Base-by-base conservation (phyloP, 2,329 filamentous ascomycete species). In the Aspergillus sp. region DNA sequence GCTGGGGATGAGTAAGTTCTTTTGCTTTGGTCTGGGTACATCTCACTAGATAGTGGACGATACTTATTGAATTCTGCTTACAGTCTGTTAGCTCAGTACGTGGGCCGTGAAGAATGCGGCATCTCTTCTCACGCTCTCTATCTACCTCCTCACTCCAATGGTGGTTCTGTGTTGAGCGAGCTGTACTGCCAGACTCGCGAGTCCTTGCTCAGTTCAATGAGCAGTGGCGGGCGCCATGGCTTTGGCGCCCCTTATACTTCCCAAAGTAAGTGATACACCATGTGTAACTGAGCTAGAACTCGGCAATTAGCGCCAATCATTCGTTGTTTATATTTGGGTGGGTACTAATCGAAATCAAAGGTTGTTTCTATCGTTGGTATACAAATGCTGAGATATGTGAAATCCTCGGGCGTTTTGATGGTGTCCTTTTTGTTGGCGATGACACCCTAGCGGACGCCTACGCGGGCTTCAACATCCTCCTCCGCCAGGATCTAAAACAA, bases 331-430 rank as follows among this genome's bases (percentile, higher is more conserved):
- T n/a, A 12, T 15, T 27, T 3, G 23, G 25, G 41, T 3, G 23
- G 25, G 41, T 31, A 60, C 61, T 58, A 51, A 62, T 56, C 37
- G 33, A 14, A 37, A 17, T 19, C 15, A 8, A 73, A 67, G 75
- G 67, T 31, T 79, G 77, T 58, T 73, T 74, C 50, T 78, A 78
- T 59, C 72, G 68, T 45, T 80, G 77, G 77, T 79, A 75, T 58
- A 67, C 71, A 7, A 68, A 70, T 3, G 55, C 65, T 8, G 76
- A 80, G 55, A 75, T 78, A 44, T 80, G 78, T 62, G 75, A 76
- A 65, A 77, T 79, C 19, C 68, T 80, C 25, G 70, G 74, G 53
- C 72, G 76, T 40, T 79, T 79, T 58, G 74, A 76, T 47, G 66
- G 68, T 17, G 57, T 80, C 6, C 60, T 74, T 17, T 80, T 80